phyloP scores from a whole-genome alignment of 805 yeast genomes.

The Saturnispora saitoi region DNA sequence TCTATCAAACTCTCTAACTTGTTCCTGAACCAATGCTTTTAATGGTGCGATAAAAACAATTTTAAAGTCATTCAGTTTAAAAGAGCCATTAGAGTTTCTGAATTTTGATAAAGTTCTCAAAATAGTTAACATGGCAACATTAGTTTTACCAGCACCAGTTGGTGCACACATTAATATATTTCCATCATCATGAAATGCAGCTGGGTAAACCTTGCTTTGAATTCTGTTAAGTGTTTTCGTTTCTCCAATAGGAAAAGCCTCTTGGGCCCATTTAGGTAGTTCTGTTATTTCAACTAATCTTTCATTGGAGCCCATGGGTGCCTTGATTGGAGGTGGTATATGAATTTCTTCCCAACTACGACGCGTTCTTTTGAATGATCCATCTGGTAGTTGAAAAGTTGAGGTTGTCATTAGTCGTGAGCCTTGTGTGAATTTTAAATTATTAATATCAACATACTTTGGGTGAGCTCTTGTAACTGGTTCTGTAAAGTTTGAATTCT shows the following conservation, averaged over 20 bases:
- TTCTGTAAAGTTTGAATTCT: constrained; percentile 1
- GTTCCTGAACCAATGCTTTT: constrained; percentile 93
- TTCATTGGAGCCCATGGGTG: constrained; percentile 27
- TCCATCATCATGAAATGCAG: constrained; percentile 63
- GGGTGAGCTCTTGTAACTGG: constrained; percentile 31
- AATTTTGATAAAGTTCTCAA: constrained; percentile 51
- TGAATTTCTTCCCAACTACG: constrained; percentile 79
- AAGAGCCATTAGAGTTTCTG: constrained; percentile 37
- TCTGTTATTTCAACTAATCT: constrained; percentile 46
- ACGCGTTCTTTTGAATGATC: constrained; percentile 69
- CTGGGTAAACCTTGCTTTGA: constrained; percentile 74
- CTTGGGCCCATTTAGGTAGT: constrained; percentile 76
- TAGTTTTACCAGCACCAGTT: constrained; percentile 98
- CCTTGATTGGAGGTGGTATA: constrained; percentile 72
- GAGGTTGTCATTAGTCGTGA: constrained; percentile 56
- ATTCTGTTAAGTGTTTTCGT: constrained; percentile 65
- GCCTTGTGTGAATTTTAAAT: constrained; percentile 64
- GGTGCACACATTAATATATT: constrained; percentile 91
- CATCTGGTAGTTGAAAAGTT: constrained; percentile 69
- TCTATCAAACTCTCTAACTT: constrained; percentile 75
- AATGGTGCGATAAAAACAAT: constrained; percentile 87
- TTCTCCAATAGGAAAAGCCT: constrained; percentile 62
- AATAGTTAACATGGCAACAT: constrained; percentile 83
- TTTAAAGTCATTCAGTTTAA: constrained; percentile 52
- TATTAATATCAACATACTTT: constrained; percentile 51